A percentile compares a stretch with the other conserved stretches of the same genome.
Evolutionary conservation across 2,329 filamentous ascomycete genomes (phyloP).

Genomic region (Ascocoryne sarcoides): DNA sequence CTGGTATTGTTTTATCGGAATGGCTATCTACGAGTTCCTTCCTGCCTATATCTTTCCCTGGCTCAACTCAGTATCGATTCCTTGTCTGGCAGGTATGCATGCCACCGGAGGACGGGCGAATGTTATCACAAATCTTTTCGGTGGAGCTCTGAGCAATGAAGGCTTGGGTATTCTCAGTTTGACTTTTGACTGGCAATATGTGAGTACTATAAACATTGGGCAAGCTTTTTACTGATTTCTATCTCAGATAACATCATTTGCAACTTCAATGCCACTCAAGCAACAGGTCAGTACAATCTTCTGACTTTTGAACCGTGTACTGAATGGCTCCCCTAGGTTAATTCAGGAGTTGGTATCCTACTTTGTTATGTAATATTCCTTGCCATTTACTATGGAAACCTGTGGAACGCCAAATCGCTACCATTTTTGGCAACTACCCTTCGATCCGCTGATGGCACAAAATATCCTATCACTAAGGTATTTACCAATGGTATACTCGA

Average conservation of each 20-base stretch:
- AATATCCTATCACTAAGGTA: constrained; percentile 36
- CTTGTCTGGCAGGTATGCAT: constrained; percentile 37
- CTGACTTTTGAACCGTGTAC: not conserved
- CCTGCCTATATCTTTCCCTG: constrained; percentile 40
- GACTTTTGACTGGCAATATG: constrained; percentile 37
- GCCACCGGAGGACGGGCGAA: constrained; percentile 37
- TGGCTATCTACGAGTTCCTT: constrained; percentile 40
- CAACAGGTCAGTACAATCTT: constrained; percentile 30
- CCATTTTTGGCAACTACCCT: constrained; percentile 37
- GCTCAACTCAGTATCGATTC: constrained; percentile 35
- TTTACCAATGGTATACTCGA: constrained; percentile 34
- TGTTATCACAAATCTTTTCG: constrained; percentile 41
- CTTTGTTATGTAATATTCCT: constrained; percentile 43
- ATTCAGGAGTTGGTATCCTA: constrained; percentile 37
- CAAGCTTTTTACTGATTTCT: not conserved
- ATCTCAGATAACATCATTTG: constrained; percentile 42
- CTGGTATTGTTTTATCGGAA: constrained; percentile 32
- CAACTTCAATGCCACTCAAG: constrained; percentile 43
- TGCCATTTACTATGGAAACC: constrained; percentile 35
- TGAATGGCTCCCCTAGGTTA: constrained; percentile 16
- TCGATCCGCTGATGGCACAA: constrained; percentile 31
- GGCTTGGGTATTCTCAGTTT: constrained; percentile 34
- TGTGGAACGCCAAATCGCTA: constrained; percentile 33
- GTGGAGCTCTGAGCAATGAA: constrained; percentile 38
- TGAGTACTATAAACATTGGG: constrained; percentile 26